Base-by-base conservation (phyloP, 2,329 filamentous ascomycete species). In the Alternaria infectoria region DNA sequence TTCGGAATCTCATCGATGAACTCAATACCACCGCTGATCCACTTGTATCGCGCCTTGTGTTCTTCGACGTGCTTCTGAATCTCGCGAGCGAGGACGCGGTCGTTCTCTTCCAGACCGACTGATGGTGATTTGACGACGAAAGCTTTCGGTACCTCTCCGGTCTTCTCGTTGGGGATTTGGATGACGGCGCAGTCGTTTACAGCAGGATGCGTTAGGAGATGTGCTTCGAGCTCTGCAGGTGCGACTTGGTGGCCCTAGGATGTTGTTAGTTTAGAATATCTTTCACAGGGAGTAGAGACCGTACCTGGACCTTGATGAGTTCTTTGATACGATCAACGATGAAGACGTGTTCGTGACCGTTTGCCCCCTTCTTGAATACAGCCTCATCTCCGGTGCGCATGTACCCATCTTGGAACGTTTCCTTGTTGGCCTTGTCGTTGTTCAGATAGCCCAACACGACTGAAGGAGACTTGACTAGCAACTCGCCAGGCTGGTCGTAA, bases 311-410 rank as follows among this genome's bases (percentile, higher is more conserved):
- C 77, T 93, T 93, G 80, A 93, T 93, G 55, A 93, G 82, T 74
- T 93, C 89, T 81, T 91, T 92, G 73, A 91, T 90, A 6, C 94
- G 88, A 76, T 97, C 94, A 1, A 93, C 91, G 62, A 97, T 90
- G 76, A 93, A 90, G 52, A 97, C 77, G 74, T 97, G 94, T 79
- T 97, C 93, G 67, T 90, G 83, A 3, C 92, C 93, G 59, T 82
- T 62, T 4, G 71, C 0, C 87, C 85, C 8, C 88, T 87, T 86
- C 3, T 86, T 85, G 11, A 67, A 11, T 1, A 67, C 58, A 0
- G 91, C 93, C 77, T 96, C 92, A 72, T 97, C 94, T 6, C 94
- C 94, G 0, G 94, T 97, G 44, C 87, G 87, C 85, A 97, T 88
- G 88, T 93, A 96, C 1, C 83, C 82, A 64, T 93, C 89, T 2